Evolutionary conservation across 495 filamentous ascomycete species (phyloP).

Genomic region (Aspergillus saccharolyticus): DNA sequence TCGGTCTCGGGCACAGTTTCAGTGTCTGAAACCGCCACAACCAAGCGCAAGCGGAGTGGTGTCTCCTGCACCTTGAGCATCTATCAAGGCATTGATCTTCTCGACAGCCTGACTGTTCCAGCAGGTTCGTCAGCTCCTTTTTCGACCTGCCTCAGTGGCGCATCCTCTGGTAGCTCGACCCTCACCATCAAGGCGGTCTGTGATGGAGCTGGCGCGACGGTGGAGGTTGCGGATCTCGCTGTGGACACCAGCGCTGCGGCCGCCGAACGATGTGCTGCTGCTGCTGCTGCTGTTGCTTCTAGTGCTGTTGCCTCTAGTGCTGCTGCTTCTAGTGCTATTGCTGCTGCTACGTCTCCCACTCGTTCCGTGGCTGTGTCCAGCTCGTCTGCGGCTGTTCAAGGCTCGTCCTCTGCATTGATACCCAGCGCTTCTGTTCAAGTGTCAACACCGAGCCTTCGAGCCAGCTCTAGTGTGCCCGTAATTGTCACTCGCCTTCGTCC

Average conservation of each 20-base stretch:
- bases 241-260: not conserved
- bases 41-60: not conserved
- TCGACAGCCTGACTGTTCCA: not conserved
- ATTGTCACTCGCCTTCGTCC: not conserved
- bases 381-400: not conserved
- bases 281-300: not conserved
- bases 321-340: not conserved
- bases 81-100: not conserved
- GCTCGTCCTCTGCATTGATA: not conserved
- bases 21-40: not conserved
- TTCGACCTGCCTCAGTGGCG: not conserved
- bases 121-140: not conserved
- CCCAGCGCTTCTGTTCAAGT: not conserved
- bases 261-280: not conserved
- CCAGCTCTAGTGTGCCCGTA: not conserved
- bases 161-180: not conserved
- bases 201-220: not conserved
- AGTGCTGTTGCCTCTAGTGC: not conserved
- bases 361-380: not conserved
- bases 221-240: not conserved
- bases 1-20: not conserved
- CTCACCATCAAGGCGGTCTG: not conserved
- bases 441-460: not conserved
- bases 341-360: not conserved
- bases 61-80: conserved; percentile 1